These are phyloP conservation scores for Brassica juncea DNA, from an alignment of 345 rosid genomes.

Conservation along the genomic window DNA sequence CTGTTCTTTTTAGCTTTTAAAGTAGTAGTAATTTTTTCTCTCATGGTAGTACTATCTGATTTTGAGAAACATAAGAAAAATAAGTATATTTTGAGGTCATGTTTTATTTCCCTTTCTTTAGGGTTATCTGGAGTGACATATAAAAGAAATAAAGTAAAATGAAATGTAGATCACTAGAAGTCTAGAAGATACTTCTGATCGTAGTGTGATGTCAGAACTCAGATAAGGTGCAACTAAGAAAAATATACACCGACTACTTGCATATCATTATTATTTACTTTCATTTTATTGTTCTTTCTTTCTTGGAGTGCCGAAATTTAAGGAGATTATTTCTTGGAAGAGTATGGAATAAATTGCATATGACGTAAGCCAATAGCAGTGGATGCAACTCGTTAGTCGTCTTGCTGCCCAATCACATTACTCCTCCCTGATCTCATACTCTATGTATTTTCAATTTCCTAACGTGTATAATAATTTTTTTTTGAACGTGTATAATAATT, in stretches of 20 bases:
- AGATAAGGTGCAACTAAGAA: constrained; percentile 22
- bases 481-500: constrained; percentile 1
- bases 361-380: constrained; percentile 37
- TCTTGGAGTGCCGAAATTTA: constrained; percentile 18
- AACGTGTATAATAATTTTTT: not conserved
- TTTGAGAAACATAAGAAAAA: not conserved
- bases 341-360: constrained; percentile 21
- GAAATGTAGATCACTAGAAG: not conserved
- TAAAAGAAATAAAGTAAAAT: not conserved
- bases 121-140: constrained; percentile 7
- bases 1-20: not conserved
- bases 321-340: constrained; percentile 28
- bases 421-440: not conserved
- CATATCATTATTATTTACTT: not conserved
- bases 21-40: not conserved
- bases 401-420: constrained; percentile 35
- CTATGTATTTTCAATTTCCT: not conserved
- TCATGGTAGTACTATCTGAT: not conserved
- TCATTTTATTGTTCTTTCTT: constrained; percentile 8
- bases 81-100: constrained; percentile 12
- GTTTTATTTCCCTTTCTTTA: constrained; percentile 10
- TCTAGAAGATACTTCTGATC: constrained; percentile 16
- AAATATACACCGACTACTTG: constrained; percentile 22
- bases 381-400: constrained; percentile 29
- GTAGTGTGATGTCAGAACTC: constrained; percentile 34